phyloP scores from a whole-genome alignment of 768 basidiomycete species.

The Rhodotorula toruloides region DNA sequence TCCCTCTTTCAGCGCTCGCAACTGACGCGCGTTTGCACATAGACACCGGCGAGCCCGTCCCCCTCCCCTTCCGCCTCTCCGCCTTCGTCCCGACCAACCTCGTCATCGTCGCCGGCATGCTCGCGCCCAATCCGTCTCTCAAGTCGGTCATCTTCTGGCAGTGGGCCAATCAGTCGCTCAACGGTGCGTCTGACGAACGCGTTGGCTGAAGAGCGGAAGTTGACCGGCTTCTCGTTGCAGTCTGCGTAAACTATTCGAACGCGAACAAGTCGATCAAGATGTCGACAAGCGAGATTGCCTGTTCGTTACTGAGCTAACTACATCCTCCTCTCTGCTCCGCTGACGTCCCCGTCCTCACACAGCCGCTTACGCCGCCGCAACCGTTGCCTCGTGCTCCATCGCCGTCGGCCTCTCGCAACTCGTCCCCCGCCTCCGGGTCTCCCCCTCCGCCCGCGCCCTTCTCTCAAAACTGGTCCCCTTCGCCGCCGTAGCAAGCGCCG shows the following conservation, averaged over 20 bases:
- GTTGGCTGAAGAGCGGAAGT: too few species aligned
- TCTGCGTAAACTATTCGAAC: slow-evolving; percentile 48
- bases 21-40: neutral
- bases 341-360: neutral
- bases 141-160: slow-evolving; percentile 42
- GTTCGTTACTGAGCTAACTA: too few species aligned
- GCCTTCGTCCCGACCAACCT: slow-evolving; percentile 51
- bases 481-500: slow-evolving; percentile 49
- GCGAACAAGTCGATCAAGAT: slow-evolving; percentile 49
- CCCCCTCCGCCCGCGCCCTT: slow-evolving; percentile 28
- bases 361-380: slow-evolving; percentile 49
- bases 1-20: neutral
- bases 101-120: slow-evolving; percentile 49
- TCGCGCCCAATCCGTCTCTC: slow-evolving; percentile 49
- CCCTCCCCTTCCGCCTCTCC: slow-evolving; percentile 49
- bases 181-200: slow-evolving; percentile 42
- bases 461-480: slow-evolving; percentile 46
- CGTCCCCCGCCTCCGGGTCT: slow-evolving; percentile 44
- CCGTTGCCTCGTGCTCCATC: slow-evolving; percentile 48
- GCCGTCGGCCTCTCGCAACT: slow-evolving; percentile 48
- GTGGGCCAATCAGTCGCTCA: slow-evolving; percentile 49
- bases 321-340: neutral
- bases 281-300: slow-evolving; percentile 47
- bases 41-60: slow-evolving; percentile 49
- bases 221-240: neutral